Evolutionary conservation across 2,329 filamentous ascomycete species (phyloP), one percentile per base, ranked within the genome.

Genomic region (Fusarium multiceps): DNA sequence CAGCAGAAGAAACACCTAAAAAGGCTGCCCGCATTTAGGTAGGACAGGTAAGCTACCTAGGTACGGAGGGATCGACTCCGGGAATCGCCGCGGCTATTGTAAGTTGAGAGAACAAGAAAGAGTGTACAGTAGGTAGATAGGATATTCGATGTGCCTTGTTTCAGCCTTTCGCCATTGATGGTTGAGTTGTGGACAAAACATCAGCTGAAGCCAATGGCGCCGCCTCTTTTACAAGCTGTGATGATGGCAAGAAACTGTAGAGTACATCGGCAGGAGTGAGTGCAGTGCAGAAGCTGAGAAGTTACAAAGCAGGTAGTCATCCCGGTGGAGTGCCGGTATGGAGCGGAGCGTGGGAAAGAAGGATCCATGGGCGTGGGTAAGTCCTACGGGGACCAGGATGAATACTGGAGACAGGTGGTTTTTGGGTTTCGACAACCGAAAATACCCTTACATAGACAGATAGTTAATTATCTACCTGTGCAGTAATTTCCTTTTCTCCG

Each of bases 51-150:
- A 11, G 27, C n/a, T 37, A n/a, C n/a, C n/a, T n/a, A 37, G 34
- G 34, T 18, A 55, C 53, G 54, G 54, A 53, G 54, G 30, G 55
- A 59, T 65, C 45, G 34, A 65, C 48, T 63, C 66, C 56, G 62
- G 62, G 41, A 62, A 70, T 56, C 56, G 49, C 57, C 61, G 61
- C 57, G 66, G 66, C 49, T 53, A 51, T 32, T 23, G n/a, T 27
- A n/a, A 27, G 25, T 21, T 41, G 23, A 51, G 32, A 27, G 23
- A 27, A 18, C 48, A 50, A 25, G 23, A 21, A 25, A 18, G n/a
- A 21, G 34, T 32, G 60, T 56, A 61, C 30, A 48, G 55, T 69
- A 43, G 9, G 55, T 69, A 43, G 9, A 11, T 69, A 43, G 9
- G 14, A 21, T 32, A 32, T 30, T 25, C 37, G 43, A 34, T 18